Conservation (phyloP, 805 yeast genomes). For the Vanderwaltozyma polyspora region DNA sequence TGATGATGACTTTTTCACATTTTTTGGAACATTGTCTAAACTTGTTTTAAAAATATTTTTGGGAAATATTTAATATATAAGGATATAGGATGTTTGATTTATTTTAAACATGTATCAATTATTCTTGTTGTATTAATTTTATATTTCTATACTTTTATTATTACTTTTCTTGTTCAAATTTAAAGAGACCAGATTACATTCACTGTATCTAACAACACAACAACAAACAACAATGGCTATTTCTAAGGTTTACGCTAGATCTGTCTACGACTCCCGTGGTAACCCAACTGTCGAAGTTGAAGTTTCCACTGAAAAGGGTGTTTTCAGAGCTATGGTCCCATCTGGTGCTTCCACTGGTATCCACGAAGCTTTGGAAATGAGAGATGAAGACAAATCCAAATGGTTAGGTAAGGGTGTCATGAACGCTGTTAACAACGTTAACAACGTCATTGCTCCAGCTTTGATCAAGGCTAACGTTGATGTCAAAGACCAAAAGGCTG, state of each 20-base stretch:
- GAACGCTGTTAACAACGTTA: slow-evolving; percentile 95
- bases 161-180: too few relatives aligned
- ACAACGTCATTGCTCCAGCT: slow-evolving; percentile 91
- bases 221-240: slow-evolving; percentile 51
- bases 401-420: slow-evolving; percentile 99
- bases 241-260: slow-evolving; percentile 82
- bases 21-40: too few relatives aligned
- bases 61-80: too few relatives aligned
- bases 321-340: slow-evolving; percentile 96
- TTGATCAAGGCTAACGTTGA: slow-evolving; percentile 69
- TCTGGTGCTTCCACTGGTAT: slow-evolving; percentile 99
- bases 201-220: not conserved
- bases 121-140: too few relatives aligned
- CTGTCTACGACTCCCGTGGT: slow-evolving; percentile 99
- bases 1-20: too few relatives aligned
- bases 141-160: too few relatives aligned
- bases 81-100: too few relatives aligned
- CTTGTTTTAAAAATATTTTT: too few relatives aligned
- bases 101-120: too few relatives aligned
- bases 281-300: slow-evolving; percentile 99
- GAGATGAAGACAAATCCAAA: slow-evolving; percentile 95
- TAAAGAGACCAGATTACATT: not conserved
- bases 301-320: slow-evolving; percentile 81
- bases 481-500: slow-evolving; percentile 73
- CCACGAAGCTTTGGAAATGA: slow-evolving; percentile 96